These are phyloP conservation scores for Phytophthora sansomeana DNA, from an alignment of 352 stramenopile species.

Conservation along the genomic window DNA sequence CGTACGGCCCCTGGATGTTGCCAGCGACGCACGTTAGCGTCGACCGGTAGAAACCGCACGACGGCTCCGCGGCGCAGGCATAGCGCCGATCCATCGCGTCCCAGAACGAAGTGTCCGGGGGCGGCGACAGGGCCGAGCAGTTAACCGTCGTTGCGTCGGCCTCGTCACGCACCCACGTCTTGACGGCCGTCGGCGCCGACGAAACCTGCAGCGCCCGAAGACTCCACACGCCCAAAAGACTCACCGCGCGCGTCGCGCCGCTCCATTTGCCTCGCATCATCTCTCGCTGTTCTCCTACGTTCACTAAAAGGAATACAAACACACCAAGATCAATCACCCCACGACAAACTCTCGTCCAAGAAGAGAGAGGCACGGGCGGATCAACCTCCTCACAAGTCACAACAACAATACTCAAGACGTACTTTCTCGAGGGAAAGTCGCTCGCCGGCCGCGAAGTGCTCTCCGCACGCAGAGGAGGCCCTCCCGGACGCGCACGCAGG, in stretches of 20 bases:
- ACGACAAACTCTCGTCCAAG: too few species aligned
- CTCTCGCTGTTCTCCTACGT: slow-evolving; percentile 24
- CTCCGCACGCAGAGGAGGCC: too few species aligned
- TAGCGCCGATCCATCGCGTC: slow-evolving; percentile 74
- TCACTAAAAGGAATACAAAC: slow-evolving; percentile 1
- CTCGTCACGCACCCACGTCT: slow-evolving; percentile 40
- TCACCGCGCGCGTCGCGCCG: slow-evolving; percentile 13
- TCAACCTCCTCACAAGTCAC: too few species aligned
- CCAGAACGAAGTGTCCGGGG: slow-evolving; percentile 64
- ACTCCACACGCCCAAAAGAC: slow-evolving; percentile 30
- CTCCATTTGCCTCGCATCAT: slow-evolving; percentile 17
- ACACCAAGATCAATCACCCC: too few species aligned
- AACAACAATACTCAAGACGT: background rate
- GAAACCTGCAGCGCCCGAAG: slow-evolving; percentile 21
- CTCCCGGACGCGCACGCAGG: too few species aligned
- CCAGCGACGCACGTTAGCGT: slow-evolving; percentile 90
- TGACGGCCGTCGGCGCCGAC: slow-evolving; percentile 25
- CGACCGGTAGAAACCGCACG: slow-evolving; percentile 92
- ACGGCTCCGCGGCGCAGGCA: slow-evolving; percentile 61
- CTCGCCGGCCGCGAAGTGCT: too few species aligned
- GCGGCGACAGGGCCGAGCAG: slow-evolving; percentile 63
- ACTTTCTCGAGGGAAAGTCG: too few species aligned
- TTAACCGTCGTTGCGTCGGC: slow-evolving; percentile 36
- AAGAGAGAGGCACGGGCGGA: too few species aligned
- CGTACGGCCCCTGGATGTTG: slow-evolving; percentile 56